Conservation (phyloP, 805 yeast species). For the Yamadazyma kitorensis region DNA sequence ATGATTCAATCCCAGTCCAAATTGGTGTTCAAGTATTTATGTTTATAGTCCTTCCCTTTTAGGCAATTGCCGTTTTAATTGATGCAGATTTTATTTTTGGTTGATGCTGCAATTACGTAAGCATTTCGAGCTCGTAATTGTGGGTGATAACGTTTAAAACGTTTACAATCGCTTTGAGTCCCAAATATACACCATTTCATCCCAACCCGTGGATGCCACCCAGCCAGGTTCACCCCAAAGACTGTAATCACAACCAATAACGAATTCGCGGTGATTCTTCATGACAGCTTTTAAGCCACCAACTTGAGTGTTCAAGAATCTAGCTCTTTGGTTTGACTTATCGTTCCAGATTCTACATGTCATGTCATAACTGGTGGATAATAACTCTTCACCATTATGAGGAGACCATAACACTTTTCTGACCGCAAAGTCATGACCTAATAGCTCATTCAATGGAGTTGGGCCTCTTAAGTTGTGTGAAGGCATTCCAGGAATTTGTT, state of each 20-base stretch:
- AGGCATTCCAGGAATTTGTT: constrained; percentile 33
- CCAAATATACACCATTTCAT: constrained; percentile 91
- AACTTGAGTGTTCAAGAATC: constrained; percentile 36
- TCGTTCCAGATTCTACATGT: constrained; percentile 85
- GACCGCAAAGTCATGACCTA: constrained; percentile 89
- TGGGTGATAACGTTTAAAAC: background rate
- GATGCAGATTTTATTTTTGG: too few relatives aligned
- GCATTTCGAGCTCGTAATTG: too few relatives aligned
- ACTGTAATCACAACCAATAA: constrained; percentile 91
- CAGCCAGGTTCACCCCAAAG: constrained; percentile 96
- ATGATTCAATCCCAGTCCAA: too few relatives aligned
- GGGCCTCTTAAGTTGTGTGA: constrained; percentile 51
- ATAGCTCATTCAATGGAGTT: constrained; percentile 69
- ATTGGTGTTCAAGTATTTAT: too few relatives aligned
- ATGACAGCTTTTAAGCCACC: constrained; percentile 60
- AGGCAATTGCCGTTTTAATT: too few relatives aligned
- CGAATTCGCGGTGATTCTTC: constrained; percentile 80
- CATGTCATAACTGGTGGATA: constrained; percentile 90
- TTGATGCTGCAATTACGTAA: too few relatives aligned
- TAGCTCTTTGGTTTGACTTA: constrained; percentile 55
- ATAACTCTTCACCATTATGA: constrained; percentile 64
- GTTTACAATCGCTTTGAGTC: constrained; percentile 52
- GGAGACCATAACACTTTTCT: constrained; percentile 87
- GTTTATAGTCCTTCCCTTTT: constrained; percentile 11
- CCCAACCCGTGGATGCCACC: constrained; percentile 96